phyloP scores from a whole-genome alignment of 2,329 filamentous ascomycete species.

The Pseudopyrenochaeta lycopersici region DNA sequence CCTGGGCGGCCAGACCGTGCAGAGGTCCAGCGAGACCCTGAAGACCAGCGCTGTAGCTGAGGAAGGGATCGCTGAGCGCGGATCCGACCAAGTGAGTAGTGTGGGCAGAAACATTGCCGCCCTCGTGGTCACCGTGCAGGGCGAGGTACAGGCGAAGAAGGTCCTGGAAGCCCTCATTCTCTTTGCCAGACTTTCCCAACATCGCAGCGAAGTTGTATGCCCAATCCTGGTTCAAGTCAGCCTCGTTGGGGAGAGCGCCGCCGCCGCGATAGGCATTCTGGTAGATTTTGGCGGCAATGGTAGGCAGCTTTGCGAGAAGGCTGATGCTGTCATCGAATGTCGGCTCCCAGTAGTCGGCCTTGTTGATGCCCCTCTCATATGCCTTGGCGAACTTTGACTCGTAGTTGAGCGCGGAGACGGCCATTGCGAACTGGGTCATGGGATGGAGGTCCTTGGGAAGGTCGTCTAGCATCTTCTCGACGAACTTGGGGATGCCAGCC shows the following conservation, averaged over 20 bases:
- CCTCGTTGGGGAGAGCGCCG: slow-evolving; percentile 75
- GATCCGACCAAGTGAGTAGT: slow-evolving; percentile 94
- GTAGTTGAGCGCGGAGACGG: slow-evolving; percentile 94
- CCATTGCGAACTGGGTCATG: slow-evolving; percentile 97
- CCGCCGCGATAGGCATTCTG: slow-evolving; percentile 83
- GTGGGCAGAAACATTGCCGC: slow-evolving; percentile 96
- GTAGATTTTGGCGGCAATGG: slow-evolving; percentile 97
- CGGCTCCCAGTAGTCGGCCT: slow-evolving; percentile 98
- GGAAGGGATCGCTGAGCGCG: slow-evolving; percentile 91
- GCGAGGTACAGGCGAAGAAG: slow-evolving; percentile 92
- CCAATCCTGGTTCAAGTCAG: slow-evolving; percentile 92
- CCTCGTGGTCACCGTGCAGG: slow-evolving; percentile 97
- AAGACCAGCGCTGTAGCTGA: slow-evolving; percentile 94
- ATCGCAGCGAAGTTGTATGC: slow-evolving; percentile 98
- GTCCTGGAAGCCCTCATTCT: slow-evolving; percentile 95
- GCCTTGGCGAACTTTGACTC: slow-evolving; percentile 92
- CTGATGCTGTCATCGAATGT: slow-evolving; percentile 96
- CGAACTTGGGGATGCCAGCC: slow-evolving; percentile 81
- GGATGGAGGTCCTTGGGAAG: slow-evolving; percentile 93
- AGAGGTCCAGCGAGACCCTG: slow-evolving; percentile 95
- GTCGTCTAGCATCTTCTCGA: slow-evolving; percentile 85
- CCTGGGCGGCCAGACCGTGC: slow-evolving; percentile 92
- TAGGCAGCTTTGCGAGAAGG: slow-evolving; percentile 93
- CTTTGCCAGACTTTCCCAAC: slow-evolving; percentile 86
- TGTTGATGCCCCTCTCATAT: slow-evolving; percentile 89